phyloP scores from a whole-genome alignment of 2,329 filamentous ascomycete genomes.

The Cladophialophora exuberans region DNA sequence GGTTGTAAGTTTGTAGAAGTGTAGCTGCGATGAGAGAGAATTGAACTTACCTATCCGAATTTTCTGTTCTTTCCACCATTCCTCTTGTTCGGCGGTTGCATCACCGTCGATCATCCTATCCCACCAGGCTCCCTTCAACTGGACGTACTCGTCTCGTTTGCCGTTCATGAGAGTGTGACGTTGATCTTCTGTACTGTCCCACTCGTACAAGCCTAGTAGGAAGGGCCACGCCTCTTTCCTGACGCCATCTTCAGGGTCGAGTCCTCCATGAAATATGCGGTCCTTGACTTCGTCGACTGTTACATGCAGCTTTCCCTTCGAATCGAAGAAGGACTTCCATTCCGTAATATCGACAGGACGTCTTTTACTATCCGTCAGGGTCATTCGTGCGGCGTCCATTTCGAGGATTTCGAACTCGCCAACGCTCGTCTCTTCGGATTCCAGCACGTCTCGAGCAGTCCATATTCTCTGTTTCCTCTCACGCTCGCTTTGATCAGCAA shows the following conservation, averaged over 20 bases:
- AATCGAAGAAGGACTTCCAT: slow-evolving; percentile 90
- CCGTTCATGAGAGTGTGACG: slow-evolving; percentile 81
- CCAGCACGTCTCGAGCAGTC: slow-evolving; percentile 89
- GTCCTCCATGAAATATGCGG: slow-evolving; percentile 91
- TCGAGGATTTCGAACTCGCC: slow-evolving; percentile 96
- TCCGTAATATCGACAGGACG: slow-evolving; percentile 79
- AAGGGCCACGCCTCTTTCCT: slow-evolving; percentile 97
- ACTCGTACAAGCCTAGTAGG: slow-evolving; percentile 86
- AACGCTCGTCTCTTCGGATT: slow-evolving; percentile 91
- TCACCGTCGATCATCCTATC: slow-evolving; percentile 84
- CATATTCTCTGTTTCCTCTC: slow-evolving; percentile 86
- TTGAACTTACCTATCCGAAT: slow-evolving; percentile 78
- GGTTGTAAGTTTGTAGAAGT: slow-evolving; percentile 46
- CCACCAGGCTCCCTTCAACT: slow-evolving; percentile 95
- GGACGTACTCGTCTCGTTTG: slow-evolving; percentile 88
- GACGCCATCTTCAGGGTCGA: slow-evolving; percentile 86
- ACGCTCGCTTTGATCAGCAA: slow-evolving; percentile 92
- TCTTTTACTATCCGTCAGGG: slow-evolving; percentile 71
- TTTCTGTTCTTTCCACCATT: slow-evolving; percentile 97
- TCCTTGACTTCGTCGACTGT: slow-evolving; percentile 95
- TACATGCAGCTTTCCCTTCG: slow-evolving; percentile 71
- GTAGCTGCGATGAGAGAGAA: slow-evolving; percentile 7
- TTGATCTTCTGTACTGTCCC: slow-evolving; percentile 88
- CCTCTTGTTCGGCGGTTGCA: slow-evolving; percentile 77
- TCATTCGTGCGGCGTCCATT: slow-evolving; percentile 71